Evolutionary conservation across 2,329 filamentous ascomycete species (phyloP), one percentile per base, ranked within the genome.

Genomic region (Pyrenophora graminea): DNA sequence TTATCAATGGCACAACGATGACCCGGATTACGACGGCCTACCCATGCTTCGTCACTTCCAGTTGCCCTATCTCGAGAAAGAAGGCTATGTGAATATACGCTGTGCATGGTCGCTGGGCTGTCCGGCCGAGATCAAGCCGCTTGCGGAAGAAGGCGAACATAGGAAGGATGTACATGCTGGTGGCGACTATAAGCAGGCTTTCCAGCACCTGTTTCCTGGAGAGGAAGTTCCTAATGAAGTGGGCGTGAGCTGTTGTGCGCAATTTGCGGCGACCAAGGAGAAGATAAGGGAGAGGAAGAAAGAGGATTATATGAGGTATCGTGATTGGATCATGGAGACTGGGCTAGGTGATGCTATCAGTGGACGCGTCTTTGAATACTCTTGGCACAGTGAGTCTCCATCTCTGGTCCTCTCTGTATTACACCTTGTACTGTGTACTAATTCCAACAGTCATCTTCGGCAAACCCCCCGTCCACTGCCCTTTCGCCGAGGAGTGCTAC

Each of bases 401-500:
- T 45, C 30, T 27, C 21, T 18, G 33, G 7, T 23, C 17, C 3
- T 6, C 6, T 42, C 3, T 33, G 23, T 25, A 18, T 30, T 12
- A 31, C 37, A 31, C 17, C 18, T 34, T 8, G 18, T 12, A 23
- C 15, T 27, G 17, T 45, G 27, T 56, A 55, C 67, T 69, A 50
- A 70, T 48, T 18, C 7, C 4, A 18, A 43, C 40, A 73, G 72
- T 74, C 47, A 65, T 74, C 1, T 74, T 74, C 51, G 71, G 70
- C 2, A 74, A 74, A 23, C 59, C 63, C 5, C 55, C 71, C 0
- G 77, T 86, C 1, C 79, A 86, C 59, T 89, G 86, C 58, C 86
- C 86, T 0, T 74, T 76, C 15, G 83, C 83, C 1, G 71, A 76
- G 39, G 80, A 82, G 7, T 89, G 86, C 66, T 88, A 88, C 67